Evolutionary conservation across 2,329 filamentous ascomycete genomes (phyloP).

Genomic region (Monilinia fructigena): DNA sequence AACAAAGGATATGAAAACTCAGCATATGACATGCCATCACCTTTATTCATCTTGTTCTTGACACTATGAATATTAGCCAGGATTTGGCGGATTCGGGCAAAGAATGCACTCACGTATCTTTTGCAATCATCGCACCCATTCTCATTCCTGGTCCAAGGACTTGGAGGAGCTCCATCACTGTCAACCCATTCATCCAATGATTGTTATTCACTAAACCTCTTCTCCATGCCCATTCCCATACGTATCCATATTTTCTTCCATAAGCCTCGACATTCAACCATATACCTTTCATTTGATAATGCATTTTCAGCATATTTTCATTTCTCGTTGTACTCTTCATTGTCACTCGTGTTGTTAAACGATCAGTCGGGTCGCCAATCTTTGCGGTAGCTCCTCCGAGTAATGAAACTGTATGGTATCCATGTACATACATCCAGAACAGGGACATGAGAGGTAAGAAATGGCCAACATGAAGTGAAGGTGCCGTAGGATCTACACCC

Average conservation of each 20-base stretch:
- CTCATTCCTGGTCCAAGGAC: conserved; percentile 72
- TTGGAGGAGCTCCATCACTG: conserved; percentile 72
- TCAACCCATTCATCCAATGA: conserved; percentile 72
- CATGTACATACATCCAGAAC: conserved; percentile 80
- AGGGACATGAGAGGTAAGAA: conserved; percentile 78
- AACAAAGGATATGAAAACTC: conserved; percentile 93
- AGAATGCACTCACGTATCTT: conserved; percentile 69
- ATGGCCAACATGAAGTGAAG: conserved; percentile 78
- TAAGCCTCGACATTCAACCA: conserved; percentile 71
- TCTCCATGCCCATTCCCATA: conserved; percentile 64
- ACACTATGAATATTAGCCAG: conserved; percentile 48
- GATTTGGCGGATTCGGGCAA: neutral
- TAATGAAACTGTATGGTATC: conserved; percentile 65
- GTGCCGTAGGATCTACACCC: conserved; percentile 78
- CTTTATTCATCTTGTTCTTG: conserved; percentile 77
- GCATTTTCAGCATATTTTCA: conserved; percentile 66
- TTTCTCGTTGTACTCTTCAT: conserved; percentile 53
- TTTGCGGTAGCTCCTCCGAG: conserved; percentile 73
- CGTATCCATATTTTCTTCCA: conserved; percentile 63
- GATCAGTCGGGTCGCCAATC: conserved; percentile 75
- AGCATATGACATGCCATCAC: conserved; percentile 89
- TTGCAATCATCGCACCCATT: conserved; percentile 81
- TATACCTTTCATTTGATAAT: conserved; percentile 67
- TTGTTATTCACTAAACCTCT: conserved; percentile 77
- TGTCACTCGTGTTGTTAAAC: conserved; percentile 59